Conservation (phyloP, 2,329 filamentous ascomycete species). For the Phoma herbarum region DNA sequence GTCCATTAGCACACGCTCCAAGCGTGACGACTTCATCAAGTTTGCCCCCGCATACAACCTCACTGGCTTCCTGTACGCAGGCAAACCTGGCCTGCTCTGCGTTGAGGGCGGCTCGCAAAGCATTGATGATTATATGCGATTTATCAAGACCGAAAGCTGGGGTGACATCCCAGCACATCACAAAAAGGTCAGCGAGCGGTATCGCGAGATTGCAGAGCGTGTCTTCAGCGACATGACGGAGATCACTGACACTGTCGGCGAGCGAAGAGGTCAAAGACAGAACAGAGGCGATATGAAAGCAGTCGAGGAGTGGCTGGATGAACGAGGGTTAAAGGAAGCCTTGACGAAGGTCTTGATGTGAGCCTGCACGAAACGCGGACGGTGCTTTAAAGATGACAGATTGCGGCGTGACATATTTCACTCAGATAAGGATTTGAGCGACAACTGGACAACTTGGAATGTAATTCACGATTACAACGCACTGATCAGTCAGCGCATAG, state of each 20-base stretch:
- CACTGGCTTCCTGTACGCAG: conserved; percentile 68
- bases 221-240: conserved; percentile 66
- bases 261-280: conserved; percentile 59
- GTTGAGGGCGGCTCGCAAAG: conserved; percentile 59
- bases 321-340: conserved; percentile 56
- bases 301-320: conserved; percentile 60
- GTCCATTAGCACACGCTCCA: conserved; percentile 66
- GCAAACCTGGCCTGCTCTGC: conserved; percentile 66
- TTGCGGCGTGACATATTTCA: background rate
- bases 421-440: background rate
- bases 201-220: conserved; percentile 54
- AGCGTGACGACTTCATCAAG: conserved; percentile 65
- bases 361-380: background rate
- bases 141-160: conserved; percentile 71
- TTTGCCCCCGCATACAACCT: conserved; percentile 62
- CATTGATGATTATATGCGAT: conserved; percentile 69
- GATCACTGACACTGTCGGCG: conserved; percentile 62
- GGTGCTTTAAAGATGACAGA: background rate
- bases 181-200: conserved; percentile 69
- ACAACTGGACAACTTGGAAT: background rate
- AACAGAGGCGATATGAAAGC: conserved; percentile 65
- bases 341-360: conserved; percentile 55
- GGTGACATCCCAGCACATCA: conserved; percentile 69
- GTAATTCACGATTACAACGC: background rate
- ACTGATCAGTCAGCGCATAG: background rate